Conservation (phyloP, 2,329 filamentous ascomycete genomes). For the Stromatinia cepivora region DNA sequence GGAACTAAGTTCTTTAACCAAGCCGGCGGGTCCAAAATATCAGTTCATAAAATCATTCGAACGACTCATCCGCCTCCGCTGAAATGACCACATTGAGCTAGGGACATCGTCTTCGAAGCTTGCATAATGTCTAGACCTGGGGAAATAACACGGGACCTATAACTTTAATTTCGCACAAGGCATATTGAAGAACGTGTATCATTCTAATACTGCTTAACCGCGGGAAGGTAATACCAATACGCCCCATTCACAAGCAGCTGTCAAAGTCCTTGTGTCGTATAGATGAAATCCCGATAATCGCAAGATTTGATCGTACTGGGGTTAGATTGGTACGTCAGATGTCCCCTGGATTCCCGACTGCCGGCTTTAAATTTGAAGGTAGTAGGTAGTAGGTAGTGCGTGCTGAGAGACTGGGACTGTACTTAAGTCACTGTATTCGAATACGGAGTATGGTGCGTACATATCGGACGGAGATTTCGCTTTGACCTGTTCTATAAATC, state of each 20-base stretch:
- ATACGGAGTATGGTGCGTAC: not conserved
- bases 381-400: not conserved
- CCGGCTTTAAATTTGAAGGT: not conserved
- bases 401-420: not conserved
- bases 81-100: not conserved
- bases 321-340: not conserved
- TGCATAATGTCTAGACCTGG: not conserved
- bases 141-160: not conserved
- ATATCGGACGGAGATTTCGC: slow-evolving; percentile 4
- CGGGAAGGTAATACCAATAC: not conserved
- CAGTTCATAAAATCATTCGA: not conserved
- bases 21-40: not conserved
- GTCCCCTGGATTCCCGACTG: not conserved
- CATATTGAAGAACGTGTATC: no score
- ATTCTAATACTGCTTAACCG: not conserved
- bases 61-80: not conserved
- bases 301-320: not conserved
- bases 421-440: not conserved
- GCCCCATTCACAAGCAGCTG: not conserved
- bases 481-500: not conserved
- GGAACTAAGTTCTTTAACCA: slow-evolving; percentile 5
- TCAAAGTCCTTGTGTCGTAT: not conserved
- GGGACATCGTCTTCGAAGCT: not conserved
- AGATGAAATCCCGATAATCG: slow-evolving; percentile 1
- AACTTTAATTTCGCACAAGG: not conserved